Percentiles rank a stretch among this genome's conserved stretches.
Conservation (phyloP, 345 rosid species). For the Mangifera indica region DNA sequence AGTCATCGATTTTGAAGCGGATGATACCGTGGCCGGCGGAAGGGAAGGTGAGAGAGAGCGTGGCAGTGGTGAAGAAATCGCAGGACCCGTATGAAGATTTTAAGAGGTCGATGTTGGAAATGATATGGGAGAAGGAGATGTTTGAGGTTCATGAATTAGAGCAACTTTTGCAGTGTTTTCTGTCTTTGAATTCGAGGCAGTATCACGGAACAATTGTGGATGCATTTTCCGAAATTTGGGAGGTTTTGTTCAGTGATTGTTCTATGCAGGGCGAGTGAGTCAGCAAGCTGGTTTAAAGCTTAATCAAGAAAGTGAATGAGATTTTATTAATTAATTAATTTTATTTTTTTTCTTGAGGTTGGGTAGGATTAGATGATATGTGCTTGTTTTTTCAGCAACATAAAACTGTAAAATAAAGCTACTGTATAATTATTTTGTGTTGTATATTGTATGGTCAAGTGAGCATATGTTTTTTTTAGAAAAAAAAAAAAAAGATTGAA, state of each 20-base stretch:
- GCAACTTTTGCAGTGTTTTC: slow-evolving; percentile 52
- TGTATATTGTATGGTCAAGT: background rate
- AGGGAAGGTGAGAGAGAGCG: slow-evolving; percentile 42
- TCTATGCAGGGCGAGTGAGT: slow-evolving; percentile 4
- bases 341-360: too few species aligned
- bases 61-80: slow-evolving; percentile 61
- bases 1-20: slow-evolving; percentile 13
- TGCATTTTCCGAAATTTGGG: slow-evolving; percentile 59
- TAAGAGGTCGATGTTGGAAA: slow-evolving; percentile 61
- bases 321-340: background rate
- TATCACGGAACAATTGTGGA: slow-evolving; percentile 49
- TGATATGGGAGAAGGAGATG: slow-evolving; percentile 55
- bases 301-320: background rate
- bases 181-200: slow-evolving; percentile 46
- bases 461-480: background rate
- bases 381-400: background rate
- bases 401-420: background rate
- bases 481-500: background rate
- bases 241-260: slow-evolving; percentile 39
- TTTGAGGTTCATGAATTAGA: slow-evolving; percentile 45
- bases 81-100: slow-evolving; percentile 55
- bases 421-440: background rate
- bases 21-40: slow-evolving; percentile 13
- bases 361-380: background rate
- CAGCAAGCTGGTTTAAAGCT: background rate